Evolutionary conservation across 1,284 basidiomycete species (phyloP).

Genomic region (Phylloboletellus chloephorus): DNA sequence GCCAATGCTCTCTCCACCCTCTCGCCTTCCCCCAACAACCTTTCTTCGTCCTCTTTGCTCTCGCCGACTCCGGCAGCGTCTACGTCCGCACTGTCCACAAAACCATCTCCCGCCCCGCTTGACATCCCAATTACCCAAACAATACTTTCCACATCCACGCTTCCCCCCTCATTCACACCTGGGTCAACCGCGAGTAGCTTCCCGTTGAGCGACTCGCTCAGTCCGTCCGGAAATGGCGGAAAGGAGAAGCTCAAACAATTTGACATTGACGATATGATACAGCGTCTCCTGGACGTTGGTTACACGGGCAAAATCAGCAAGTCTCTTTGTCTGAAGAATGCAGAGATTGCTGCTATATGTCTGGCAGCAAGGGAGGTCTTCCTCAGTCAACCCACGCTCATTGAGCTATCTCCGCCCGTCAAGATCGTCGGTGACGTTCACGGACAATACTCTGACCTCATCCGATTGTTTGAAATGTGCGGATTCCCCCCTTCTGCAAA

Average conservation of each 20-base stretch:
- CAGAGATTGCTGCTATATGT: constrained; percentile 94
- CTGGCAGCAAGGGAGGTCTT: constrained; percentile 97
- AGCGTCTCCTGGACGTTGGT: constrained; percentile 91
- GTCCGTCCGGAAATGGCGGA: constrained; percentile 38
- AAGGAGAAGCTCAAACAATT: constrained; percentile 64
- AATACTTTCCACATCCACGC: constrained; percentile 59
- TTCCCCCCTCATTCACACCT: constrained; percentile 38
- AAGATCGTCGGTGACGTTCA: constrained; percentile 99
- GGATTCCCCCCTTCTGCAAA: constrained; percentile 97
- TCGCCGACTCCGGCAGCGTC: constrained; percentile 27
- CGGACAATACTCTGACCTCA: constrained; percentile 97
- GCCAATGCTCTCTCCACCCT: constrained; percentile 24
- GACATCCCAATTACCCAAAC: constrained; percentile 71
- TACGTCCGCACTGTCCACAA: constrained; percentile 35
- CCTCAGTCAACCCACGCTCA: constrained; percentile 92
- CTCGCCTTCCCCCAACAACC: constrained; percentile 30
- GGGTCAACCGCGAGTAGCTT: constrained; percentile 42
- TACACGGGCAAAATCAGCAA: constrained; percentile 98
- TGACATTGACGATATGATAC: constrained; percentile 99
- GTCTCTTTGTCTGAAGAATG: constrained; percentile 93
- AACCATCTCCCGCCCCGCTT: constrained; percentile 47
- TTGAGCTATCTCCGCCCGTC: constrained; percentile 96
- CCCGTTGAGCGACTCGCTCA: constrained; percentile 34
- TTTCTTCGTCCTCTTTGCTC: constrained; percentile 24
- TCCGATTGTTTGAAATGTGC: constrained; percentile 98